A percentile compares a stretch with the other conserved stretches of the same genome.
These are phyloP conservation scores for Penicillium corylophilum DNA, from an alignment of 2,329 filamentous ascomycete genomes.

Conservation along the genomic window DNA sequence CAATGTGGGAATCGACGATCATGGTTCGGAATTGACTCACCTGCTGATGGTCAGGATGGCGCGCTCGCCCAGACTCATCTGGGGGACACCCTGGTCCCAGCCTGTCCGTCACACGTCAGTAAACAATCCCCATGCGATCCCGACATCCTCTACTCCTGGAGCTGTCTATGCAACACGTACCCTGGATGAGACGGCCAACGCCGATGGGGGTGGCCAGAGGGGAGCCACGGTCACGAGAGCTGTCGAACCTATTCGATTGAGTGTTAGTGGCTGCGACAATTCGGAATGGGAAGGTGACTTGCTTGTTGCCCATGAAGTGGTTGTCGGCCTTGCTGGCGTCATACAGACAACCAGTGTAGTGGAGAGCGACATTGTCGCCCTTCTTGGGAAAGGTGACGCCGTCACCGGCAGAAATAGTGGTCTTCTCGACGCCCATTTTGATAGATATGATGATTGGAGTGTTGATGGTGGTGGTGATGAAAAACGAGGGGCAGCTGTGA, in stretches of 20 bases:
- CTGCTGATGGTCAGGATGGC: constrained; percentile 76
- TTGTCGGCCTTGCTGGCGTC: constrained; percentile 60
- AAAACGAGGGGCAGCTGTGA: constrained; percentile 6
- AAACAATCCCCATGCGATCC: background rate
- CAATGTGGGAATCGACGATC: background rate
- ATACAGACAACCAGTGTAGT: constrained; percentile 88
- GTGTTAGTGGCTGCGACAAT: background rate
- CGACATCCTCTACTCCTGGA: background rate
- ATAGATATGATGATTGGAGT: background rate
- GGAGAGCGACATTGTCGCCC: constrained; percentile 77
- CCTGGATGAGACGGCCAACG: constrained; percentile 79
- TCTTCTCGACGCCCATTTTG: constrained; percentile 73
- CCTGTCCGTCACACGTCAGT: constrained; percentile 39
- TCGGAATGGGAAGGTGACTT: constrained; percentile 36
- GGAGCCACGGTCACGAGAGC: constrained; percentile 64
- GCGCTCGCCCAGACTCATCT: constrained; percentile 91
- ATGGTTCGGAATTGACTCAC: constrained; percentile 48
- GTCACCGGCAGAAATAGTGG: constrained; percentile 60
- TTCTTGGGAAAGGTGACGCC: constrained; percentile 58
- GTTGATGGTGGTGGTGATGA: background rate
- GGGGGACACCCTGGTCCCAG: constrained; percentile 80
- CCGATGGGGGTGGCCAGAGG: constrained; percentile 80
- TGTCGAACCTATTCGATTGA: constrained; percentile 71
- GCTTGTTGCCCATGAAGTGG: constrained; percentile 69
- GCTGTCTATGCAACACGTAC: constrained; percentile 50